Evolutionary conservation across 495 filamentous ascomycete species (phyloP), one percentile per base, ranked within the genome.

Genomic region (Hapsidospora chrysogenum): DNA sequence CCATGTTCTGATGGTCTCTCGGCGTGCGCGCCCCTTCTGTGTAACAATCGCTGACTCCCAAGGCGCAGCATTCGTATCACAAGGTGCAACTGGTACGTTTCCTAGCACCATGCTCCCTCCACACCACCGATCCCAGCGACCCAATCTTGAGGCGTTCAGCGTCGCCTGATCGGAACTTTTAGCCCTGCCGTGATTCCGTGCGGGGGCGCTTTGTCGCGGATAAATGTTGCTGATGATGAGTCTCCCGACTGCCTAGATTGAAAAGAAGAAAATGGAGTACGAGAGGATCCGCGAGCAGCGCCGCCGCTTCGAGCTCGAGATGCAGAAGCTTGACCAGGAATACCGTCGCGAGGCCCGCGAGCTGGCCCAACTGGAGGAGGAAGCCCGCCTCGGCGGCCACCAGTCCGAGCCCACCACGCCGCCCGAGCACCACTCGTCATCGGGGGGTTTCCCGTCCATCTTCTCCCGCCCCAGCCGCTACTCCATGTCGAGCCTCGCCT

Each of bases 391-490:
- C 23, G 56, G 68, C 40, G 81, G 81, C 23, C 78, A 83, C 38
- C 76, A 83, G 53, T 87, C 85, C 35, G 86, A 96, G 57, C 87
- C 87, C 7, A 93, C 89, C 9, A 97, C 92, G 13, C 89, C 89
- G n/a, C 89, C 89, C 14, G 89, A 96, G 52, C 83, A 85, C 50
- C 78, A 72, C 41, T 84, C 93, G 43, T 56, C 62, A 13, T 54
- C 47, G 35, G 66, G 68, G 35, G 70, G 72, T 21, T 76, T 89
- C 46, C 70, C 83, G 32, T 69, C 72, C 43, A 66, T 76, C 29
- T 76, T 82, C 39, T 74, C 80, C 25, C 72, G 82, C 14, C 79
- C 79, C 15, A 81, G 81, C 44, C 72, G 84, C 34, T 87, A 85
- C 58, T 89, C 83, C 13, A 78, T 73, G 16, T 80, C 82, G 4